Percentiles rank a stretch among this genome's conserved stretches.
phyloP scores from a whole-genome alignment of 1,284 basidiomycete species.

The Rhodotorula glutinis region DNA sequence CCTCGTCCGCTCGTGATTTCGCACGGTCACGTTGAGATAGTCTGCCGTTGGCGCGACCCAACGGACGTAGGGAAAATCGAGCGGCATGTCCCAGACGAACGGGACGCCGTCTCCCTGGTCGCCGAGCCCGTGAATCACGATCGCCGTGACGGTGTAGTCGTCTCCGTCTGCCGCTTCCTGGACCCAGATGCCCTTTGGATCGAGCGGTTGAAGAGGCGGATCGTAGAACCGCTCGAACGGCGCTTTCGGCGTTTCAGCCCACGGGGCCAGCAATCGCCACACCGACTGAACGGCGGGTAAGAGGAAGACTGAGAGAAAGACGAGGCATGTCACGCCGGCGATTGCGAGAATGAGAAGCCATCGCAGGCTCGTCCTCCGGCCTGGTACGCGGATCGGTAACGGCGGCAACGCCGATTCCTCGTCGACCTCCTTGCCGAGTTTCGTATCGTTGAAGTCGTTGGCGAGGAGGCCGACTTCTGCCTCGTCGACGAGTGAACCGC shows the following conservation, averaged over 20 bases:
- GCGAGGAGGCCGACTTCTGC: not conserved
- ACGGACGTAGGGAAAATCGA: conserved; percentile 19
- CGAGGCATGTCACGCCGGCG: not conserved
- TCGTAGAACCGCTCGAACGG: not conserved
- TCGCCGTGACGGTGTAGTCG: conserved; percentile 26
- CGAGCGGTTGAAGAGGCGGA: not conserved
- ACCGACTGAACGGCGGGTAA: not conserved
- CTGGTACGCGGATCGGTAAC: not conserved
- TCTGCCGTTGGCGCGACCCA: conserved; percentile 31
- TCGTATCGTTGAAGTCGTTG: not conserved
- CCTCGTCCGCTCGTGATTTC: not conserved
- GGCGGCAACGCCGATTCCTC: not conserved
- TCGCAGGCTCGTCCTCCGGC: not conserved
- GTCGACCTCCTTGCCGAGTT: not conserved
- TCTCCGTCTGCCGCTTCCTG: not conserved
- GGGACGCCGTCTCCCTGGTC: conserved; percentile 11
- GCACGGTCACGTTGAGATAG: conserved; percentile 22
- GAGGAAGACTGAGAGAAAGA: not conserved
- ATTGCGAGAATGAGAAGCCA: not conserved
- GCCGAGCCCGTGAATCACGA: conserved; percentile 30
- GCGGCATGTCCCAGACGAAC: conserved; percentile 6
- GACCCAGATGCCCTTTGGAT: not conserved
- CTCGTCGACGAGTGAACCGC: no score
- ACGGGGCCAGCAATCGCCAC: not conserved
- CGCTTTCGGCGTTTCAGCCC: not conserved